Conservation (phyloP, 495 filamentous ascomycete genomes). For the Trichoderma parareesei region DNA sequence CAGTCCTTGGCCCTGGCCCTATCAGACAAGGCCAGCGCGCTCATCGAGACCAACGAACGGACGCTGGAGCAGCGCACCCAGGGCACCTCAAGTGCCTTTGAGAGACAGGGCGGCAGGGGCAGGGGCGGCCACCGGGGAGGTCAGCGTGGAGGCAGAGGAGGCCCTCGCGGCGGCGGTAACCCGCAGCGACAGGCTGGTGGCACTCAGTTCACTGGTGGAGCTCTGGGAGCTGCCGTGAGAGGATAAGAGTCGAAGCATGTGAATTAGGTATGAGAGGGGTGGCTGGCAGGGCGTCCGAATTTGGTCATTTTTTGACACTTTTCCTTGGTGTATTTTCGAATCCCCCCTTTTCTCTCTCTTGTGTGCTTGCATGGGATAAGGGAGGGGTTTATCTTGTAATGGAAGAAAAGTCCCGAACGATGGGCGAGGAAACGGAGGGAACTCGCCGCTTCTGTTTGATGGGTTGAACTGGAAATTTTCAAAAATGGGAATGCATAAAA, state of each 20-base stretch:
- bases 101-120: conserved; percentile 71
- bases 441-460: conserved; percentile 3
- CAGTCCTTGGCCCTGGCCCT: conserved; percentile 92
- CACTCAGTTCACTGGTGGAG: conserved; percentile 51
- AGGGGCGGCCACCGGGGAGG: conserved; percentile 65
- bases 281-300: conserved; percentile 1
- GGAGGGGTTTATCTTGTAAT: conserved; percentile 4
- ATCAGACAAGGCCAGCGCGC: conserved; percentile 86
- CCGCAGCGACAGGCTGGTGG: conserved; percentile 48
- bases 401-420: conserved; percentile 5
- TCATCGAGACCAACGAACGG: conserved; percentile 96
- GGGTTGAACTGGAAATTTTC: conserved; percentile 2
- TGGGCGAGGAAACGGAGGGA: conserved; percentile 8
- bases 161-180: conserved; percentile 39
- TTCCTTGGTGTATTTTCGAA: conserved; percentile 2
- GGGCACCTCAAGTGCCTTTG: conserved; percentile 90
- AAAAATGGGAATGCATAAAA: conserved; percentile 1
- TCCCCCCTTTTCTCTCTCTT: background rate
- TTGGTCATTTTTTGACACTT: background rate
- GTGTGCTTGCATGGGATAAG: conserved; percentile 4
- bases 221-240: conserved; percentile 46
- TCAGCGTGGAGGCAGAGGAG: conserved; percentile 59
- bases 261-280: background rate
- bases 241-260: conserved; percentile 25
- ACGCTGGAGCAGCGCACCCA: conserved; percentile 94